A percentile compares a stretch with the other conserved stretches of the same genome.
Conservation (phyloP, 495 filamentous ascomycete genomes). For the Polyplosphaeria fusca region DNA sequence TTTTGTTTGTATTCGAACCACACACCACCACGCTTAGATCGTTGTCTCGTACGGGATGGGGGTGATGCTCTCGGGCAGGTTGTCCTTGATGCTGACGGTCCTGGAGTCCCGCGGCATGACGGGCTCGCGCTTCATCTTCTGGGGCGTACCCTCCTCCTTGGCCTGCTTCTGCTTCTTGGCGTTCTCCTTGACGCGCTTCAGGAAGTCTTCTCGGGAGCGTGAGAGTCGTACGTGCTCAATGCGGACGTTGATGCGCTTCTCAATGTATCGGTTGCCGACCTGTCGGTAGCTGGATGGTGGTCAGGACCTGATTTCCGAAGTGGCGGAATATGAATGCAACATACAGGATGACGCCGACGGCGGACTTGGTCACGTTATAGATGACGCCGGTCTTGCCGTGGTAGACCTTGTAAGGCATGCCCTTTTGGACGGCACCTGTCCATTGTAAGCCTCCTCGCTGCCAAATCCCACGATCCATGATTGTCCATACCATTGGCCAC, state of each 20-base stretch:
- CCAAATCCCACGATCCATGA: background rate
- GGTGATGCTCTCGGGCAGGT: conserved; percentile 83
- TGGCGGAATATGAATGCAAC: background rate
- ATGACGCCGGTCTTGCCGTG: conserved; percentile 97
- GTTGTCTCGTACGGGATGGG: conserved; percentile 96
- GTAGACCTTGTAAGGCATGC: conserved; percentile 99
- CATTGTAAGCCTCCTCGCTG: conserved; percentile 24
- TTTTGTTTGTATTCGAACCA: conserved; percentile 17
- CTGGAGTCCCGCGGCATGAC: conserved; percentile 72
- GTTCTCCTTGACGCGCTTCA: conserved; percentile 93
- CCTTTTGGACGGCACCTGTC: conserved; percentile 34
- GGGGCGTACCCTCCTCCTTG: conserved; percentile 78
- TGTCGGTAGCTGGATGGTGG: conserved; percentile 66
- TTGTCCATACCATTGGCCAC: conserved; percentile 30
- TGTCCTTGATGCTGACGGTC: conserved; percentile 70
- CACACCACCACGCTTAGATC: conserved; percentile 63
- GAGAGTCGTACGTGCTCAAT: conserved; percentile 95
- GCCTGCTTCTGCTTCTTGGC: conserved; percentile 85
- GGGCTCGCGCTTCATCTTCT: conserved; percentile 90
- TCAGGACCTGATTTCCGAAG: background rate
- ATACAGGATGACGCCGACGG: conserved; percentile 86
- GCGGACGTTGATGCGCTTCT: conserved; percentile 99
- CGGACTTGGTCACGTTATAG: conserved; percentile 96
- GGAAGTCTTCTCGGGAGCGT: conserved; percentile 90
- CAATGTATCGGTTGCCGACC: conserved; percentile 95